These are phyloP conservation scores for Solanum gandarillasii DNA, from an alignment of 257 asterid species.

Conservation along the genomic window DNA sequence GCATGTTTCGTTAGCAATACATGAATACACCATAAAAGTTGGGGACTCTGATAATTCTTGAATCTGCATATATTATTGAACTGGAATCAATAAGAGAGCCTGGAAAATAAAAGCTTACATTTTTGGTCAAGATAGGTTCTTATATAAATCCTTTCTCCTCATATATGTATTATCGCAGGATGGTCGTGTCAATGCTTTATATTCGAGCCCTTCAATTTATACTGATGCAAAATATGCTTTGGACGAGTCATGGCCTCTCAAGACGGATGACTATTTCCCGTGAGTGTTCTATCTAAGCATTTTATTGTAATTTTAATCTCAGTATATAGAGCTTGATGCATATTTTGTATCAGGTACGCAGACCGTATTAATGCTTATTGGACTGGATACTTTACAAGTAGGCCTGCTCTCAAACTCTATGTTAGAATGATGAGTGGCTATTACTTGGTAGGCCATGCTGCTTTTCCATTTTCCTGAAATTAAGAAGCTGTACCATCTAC, in stretches of 20 bases:
- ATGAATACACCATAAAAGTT: not conserved
- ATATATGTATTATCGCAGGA: slow-evolving; percentile 34
- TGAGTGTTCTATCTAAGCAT: slow-evolving; percentile 24
- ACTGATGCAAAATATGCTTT: slow-evolving; percentile 83
- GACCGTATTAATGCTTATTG: slow-evolving; percentile 84
- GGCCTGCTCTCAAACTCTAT: slow-evolving; percentile 78
- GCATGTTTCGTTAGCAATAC: not conserved
- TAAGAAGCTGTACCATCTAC: not conserved
- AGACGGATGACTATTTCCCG: slow-evolving; percentile 89
- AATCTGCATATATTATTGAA: not conserved
- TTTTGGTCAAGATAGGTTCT: not conserved
- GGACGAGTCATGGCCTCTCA: slow-evolving; percentile 87
- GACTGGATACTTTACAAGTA: slow-evolving; percentile 96
- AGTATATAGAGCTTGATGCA: not conserved
- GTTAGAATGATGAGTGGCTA: slow-evolving; percentile 86
- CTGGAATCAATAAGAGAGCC: not conserved
- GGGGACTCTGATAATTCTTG: not conserved
- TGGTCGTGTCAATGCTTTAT: slow-evolving; percentile 97
- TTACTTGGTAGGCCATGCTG: slow-evolving; percentile 48
- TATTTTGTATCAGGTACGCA: slow-evolving; percentile 58
- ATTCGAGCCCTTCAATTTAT: slow-evolving; percentile 87
- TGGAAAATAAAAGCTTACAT: not conserved
- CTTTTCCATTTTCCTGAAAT: slow-evolving; percentile 3
- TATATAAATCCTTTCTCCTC: not conserved
- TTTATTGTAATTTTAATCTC: not conserved